phyloP scores from a whole-genome alignment of 2,329 filamentous ascomycete genomes.

The Calonectria leucothoes region DNA sequence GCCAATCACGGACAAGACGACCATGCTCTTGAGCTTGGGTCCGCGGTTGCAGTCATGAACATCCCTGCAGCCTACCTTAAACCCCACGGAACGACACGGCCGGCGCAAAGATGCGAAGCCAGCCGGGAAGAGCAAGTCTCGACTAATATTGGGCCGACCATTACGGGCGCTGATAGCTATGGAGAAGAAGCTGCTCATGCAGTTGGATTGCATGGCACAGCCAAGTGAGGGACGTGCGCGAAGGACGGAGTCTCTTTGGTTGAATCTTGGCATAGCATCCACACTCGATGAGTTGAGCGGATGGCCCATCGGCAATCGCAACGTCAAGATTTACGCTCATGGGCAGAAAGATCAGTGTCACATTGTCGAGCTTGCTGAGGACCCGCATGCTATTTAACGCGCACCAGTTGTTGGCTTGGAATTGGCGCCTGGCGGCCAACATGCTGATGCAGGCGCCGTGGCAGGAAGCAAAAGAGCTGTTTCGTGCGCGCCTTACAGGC shows the following conservation, averaged over 20 bases:
- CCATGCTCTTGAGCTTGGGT: conserved; percentile 22
- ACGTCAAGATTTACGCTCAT: conserved; percentile 5
- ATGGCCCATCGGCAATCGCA: conserved; percentile 18
- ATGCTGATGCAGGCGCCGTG: conserved; percentile 16
- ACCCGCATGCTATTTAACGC: conserved; percentile 14
- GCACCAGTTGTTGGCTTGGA: conserved; percentile 21
- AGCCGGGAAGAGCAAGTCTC: neutral
- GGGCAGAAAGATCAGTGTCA: conserved; percentile 15
- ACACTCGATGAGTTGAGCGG: conserved; percentile 7
- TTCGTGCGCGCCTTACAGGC: conserved; percentile 1
- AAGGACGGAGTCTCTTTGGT: conserved; percentile 6
- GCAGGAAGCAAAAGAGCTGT: neutral
- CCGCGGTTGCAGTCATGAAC: conserved; percentile 26
- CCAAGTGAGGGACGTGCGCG: conserved; percentile 10
- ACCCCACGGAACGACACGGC: conserved; percentile 10
- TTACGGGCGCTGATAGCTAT: conserved; percentile 6
- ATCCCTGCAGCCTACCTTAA: conserved; percentile 25
- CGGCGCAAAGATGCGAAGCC: neutral
- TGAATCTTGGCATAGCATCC: conserved; percentile 9
- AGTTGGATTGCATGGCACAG: conserved; percentile 11
- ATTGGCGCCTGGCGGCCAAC: conserved; percentile 19
- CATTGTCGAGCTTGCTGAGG: neutral
- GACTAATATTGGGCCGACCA: neutral
- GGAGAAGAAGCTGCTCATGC: conserved; percentile 14
- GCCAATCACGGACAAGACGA: conserved; percentile 23